Percentiles rank a stretch among this genome's conserved stretches.
phyloP scores from a whole-genome alignment of 2,329 filamentous ascomycete genomes.

The Fusarium subglutinans region DNA sequence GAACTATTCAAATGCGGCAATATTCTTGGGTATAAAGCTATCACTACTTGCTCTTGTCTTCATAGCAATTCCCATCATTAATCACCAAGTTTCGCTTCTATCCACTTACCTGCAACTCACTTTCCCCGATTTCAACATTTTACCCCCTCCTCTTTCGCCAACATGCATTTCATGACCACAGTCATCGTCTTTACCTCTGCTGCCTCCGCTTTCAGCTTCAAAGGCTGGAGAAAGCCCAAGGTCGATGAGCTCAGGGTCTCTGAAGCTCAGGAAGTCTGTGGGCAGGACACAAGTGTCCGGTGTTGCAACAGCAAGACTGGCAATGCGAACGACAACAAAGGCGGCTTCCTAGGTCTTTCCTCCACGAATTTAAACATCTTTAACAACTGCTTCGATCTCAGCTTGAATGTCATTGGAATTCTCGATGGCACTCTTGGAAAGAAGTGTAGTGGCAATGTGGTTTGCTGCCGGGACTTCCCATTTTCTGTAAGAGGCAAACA shows the following conservation, averaged over 20 bases:
- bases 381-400: not conserved
- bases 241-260: not conserved
- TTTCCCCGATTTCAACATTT: not conserved
- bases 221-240: not conserved
- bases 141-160: rapidly evolving
- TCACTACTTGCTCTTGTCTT: not conserved
- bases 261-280: not conserved
- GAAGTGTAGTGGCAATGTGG: not conserved
- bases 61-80: not conserved
- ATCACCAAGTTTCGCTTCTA: not conserved
- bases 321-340: not conserved
- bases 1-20: not conserved
- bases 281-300: not conserved
- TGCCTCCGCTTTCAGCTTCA: not conserved
- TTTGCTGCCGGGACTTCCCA: not conserved
- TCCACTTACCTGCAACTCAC: not conserved
- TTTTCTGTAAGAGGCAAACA: not conserved
- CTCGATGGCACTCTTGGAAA: not conserved
- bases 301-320: not conserved
- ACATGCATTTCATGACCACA: not conserved
- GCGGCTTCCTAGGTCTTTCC: not conserved
- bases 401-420: not conserved
- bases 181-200: not conserved
- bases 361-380: not conserved
- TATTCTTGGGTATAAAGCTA: not conserved